Conservation (phyloP, 108 stramenopile genomes). For the Nannochloropsis gaditana region DNA sequence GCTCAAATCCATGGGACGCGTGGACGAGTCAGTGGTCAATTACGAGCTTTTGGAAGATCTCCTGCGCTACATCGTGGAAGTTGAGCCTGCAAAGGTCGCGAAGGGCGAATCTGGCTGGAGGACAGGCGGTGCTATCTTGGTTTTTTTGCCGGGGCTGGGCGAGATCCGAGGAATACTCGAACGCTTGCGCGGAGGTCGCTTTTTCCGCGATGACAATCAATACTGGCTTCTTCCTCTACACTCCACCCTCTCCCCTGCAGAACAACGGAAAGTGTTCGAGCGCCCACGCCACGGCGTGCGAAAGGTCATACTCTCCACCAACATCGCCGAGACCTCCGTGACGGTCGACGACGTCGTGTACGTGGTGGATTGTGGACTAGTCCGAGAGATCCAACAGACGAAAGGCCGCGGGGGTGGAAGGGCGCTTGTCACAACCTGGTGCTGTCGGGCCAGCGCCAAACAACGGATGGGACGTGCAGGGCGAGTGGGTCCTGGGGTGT, state of each 20-base stretch:
- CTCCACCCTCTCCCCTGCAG: conserved; percentile 62
- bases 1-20: background rate
- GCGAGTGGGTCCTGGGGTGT: conserved; percentile 62
- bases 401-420: conserved; percentile 69
- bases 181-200: conserved; percentile 53
- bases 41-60: background rate
- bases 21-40: background rate
- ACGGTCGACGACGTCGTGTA: conserved; percentile 83
- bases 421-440: conserved; percentile 74
- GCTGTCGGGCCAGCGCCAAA: conserved; percentile 71
- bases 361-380: conserved; percentile 76
- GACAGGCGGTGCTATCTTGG: conserved; percentile 66
- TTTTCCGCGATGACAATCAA: conserved; percentile 32
- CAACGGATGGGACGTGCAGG: conserved; percentile 88
- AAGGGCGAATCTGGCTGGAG: background rate
- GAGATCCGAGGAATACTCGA: conserved; percentile 84
- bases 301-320: conserved; percentile 84
- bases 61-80: background rate
- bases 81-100: background rate
- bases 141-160: conserved; percentile 86
- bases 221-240: conserved; percentile 71
- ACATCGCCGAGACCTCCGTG: conserved; percentile 82
- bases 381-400: conserved; percentile 69
- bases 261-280: conserved; percentile 68
- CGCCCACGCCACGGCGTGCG: conserved; percentile 58